phyloP scores from a whole-genome alignment of 495 filamentous ascomycete species.

The Penicillium riverlandense region DNA sequence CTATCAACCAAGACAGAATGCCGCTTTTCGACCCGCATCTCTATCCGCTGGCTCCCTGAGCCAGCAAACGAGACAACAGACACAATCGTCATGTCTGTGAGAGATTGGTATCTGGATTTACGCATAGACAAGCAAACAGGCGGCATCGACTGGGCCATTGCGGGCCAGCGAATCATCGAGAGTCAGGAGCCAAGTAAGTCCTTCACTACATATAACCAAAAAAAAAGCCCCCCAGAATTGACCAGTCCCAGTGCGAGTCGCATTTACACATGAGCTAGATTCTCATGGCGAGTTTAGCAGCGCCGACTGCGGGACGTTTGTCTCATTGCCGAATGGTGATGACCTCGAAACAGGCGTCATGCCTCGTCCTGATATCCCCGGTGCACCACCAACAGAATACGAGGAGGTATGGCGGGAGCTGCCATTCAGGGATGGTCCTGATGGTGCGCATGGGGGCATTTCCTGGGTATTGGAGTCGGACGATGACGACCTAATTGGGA shows the following conservation, averaged over 20 bases:
- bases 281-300: constrained; percentile 30
- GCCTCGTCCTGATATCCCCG: constrained; percentile 31
- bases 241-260: constrained; percentile 18
- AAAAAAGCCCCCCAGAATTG: neutral
- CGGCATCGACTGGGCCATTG: constrained; percentile 35
- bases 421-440: constrained; percentile 14
- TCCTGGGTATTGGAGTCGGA: constrained; percentile 33
- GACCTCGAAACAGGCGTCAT: constrained; percentile 34
- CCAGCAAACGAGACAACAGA: constrained; percentile 34
- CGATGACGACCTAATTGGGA: constrained; percentile 5
- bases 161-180: constrained; percentile 29
- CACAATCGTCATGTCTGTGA: constrained; percentile 38
- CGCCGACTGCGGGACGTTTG: constrained; percentile 32
- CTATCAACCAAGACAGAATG: constrained; percentile 6
- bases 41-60: constrained; percentile 35
- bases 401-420: constrained; percentile 36
- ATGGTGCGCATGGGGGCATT: constrained; percentile 14
- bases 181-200: constrained; percentile 20
- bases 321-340: constrained; percentile 30
- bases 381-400: constrained; percentile 25
- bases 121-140: constrained; percentile 27
- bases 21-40: constrained; percentile 35
- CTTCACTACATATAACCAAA: neutral
- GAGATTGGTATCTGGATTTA: constrained; percentile 37
- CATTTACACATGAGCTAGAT: constrained; percentile 36